These are phyloP conservation scores for Liquidambar formosana DNA, from an alignment of 164 flowering plant species.

Conservation along the genomic window DNA sequence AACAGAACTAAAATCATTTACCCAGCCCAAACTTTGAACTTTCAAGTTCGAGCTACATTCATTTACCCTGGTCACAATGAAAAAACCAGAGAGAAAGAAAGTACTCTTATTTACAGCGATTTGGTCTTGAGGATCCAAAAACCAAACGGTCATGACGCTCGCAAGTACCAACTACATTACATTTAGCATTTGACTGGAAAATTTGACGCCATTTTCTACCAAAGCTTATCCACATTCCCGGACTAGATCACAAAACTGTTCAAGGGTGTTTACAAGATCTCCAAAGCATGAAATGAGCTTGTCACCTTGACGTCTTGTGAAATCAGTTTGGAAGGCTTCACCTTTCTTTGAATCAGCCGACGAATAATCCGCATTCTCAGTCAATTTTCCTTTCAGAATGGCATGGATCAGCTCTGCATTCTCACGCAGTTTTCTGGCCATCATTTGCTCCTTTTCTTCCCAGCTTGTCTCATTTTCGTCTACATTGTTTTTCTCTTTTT, in stretches of 20 bases:
- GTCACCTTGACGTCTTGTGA: slow-evolving; percentile 49
- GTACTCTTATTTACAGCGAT: too few relatives aligned
- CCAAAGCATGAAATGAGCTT: slow-evolving; percentile 54
- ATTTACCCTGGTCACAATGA: too few relatives aligned
- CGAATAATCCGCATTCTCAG: slow-evolving; percentile 20
- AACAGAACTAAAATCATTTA: too few relatives aligned
- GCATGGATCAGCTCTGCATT: slow-evolving; percentile 38
- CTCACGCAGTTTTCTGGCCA: slow-evolving; percentile 27
- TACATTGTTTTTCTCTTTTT: neutral
- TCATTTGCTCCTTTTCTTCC: slow-evolving; percentile 23
- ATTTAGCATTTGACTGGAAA: too few relatives aligned
- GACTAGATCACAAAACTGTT: slow-evolving; percentile 28
- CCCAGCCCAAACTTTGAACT: too few relatives aligned
- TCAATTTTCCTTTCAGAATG: slow-evolving; percentile 33
- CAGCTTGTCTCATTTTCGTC: neutral
- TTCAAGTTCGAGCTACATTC: too few relatives aligned
- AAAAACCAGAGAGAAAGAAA: too few relatives aligned
- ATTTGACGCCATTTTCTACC: neutral
- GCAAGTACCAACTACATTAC: too few relatives aligned
- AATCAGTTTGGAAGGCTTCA: slow-evolving; percentile 23
- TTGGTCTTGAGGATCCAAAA: too few relatives aligned
- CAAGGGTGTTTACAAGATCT: slow-evolving; percentile 33
- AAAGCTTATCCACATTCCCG: slow-evolving; percentile 9
- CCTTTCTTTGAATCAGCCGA: slow-evolving; percentile 17
- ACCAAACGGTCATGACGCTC: too few relatives aligned